Evolutionary conservation across 148 eudicot genomes (phyloP), one percentile per base, ranked within the genome.

Genomic region (Fagopyrum esculentum): DNA sequence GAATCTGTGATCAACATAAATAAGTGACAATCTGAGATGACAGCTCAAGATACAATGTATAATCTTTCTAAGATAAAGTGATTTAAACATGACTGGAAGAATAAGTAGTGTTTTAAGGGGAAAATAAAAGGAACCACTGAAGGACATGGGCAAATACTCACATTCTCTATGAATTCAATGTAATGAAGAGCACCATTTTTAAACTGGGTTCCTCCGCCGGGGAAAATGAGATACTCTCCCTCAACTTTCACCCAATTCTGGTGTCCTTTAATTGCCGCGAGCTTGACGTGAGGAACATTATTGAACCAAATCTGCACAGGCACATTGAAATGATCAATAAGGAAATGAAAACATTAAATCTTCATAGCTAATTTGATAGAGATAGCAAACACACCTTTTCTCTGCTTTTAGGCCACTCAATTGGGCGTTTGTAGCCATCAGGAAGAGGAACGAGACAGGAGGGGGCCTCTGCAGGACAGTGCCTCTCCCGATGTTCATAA

Each of bases 121-220:
- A 66, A 12, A 63, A 30, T 45, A 35, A 30, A 63, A 63, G 44
- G 15, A 35, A 63, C 44, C 69, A 11, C 5, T 30, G 13, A 63
- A 63, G 63, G 45, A 61, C 15, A 35, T 7, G 7, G 45, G 69
- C 12, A 66, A 74, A 43, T 44, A 72, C 74, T 84, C 74, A 94
- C 97, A 77, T 82, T 85, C 80, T 94, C 92, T 35, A 94, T 86
- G 78, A 90, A 86, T 78, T 94, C 98, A 40, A 94, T 91, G 80
- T 94, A 94, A 84, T 94, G 98, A 79, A 87, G 96, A 77, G 97
- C 98, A 75, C 97, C 98, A 79, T 89, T 84, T 88, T 92, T 90
- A 81, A 94, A 94, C 80, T 94, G 98, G 45, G 98, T 94, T 71
- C 98, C 98, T 79, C 98, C 98, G 76, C 98, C 98, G 61, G 98